Conservation (phyloP, 2,329 filamentous ascomycete genomes). For the Colletotrichum cuscutae region DNA sequence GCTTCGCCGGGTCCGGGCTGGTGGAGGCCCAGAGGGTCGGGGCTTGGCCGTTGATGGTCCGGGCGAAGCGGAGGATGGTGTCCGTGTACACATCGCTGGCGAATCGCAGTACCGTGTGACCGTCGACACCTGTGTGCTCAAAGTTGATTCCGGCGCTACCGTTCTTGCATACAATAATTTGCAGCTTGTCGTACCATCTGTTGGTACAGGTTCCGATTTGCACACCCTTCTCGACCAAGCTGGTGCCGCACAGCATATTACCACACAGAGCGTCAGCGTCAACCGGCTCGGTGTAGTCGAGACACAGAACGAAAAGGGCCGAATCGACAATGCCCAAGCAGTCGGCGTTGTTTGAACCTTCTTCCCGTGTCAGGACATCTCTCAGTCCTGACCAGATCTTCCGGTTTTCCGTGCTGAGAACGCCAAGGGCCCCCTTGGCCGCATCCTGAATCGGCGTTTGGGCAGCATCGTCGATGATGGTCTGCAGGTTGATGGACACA, state of each 20-base stretch:
- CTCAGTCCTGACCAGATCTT: constrained; percentile 95
- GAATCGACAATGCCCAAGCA: constrained; percentile 96
- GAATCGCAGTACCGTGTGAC: constrained; percentile 95
- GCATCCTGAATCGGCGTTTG: constrained; percentile 92
- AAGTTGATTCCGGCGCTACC: constrained; percentile 99
- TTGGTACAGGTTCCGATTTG: constrained; percentile 99
- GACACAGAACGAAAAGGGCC: constrained; percentile 88
- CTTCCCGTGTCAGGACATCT: constrained; percentile 86
- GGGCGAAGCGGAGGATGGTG: constrained; percentile 94
- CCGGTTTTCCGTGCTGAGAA: constrained; percentile 94
- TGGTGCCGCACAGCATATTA: constrained; percentile 98
- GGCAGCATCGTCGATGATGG: constrained; percentile 89
- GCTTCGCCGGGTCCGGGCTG: constrained; percentile 91
- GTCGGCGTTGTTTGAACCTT: constrained; percentile 93
- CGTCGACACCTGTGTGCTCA: constrained; percentile 97
- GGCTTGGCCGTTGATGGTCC: constrained; percentile 93
- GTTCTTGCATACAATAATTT: constrained; percentile 99
- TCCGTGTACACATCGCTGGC: constrained; percentile 97
- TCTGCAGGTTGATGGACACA: constrained; percentile 88
- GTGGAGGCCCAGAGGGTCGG: constrained; percentile 91
- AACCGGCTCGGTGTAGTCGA: constrained; percentile 90
- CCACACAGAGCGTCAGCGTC: constrained; percentile 88
- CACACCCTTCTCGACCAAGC: constrained; percentile 88
- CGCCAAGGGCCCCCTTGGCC: constrained; percentile 92
- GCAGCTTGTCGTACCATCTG: constrained; percentile 98